Conservation (phyloP, 2,329 filamentous ascomycete genomes). For the Verruconis gallopava region DNA sequence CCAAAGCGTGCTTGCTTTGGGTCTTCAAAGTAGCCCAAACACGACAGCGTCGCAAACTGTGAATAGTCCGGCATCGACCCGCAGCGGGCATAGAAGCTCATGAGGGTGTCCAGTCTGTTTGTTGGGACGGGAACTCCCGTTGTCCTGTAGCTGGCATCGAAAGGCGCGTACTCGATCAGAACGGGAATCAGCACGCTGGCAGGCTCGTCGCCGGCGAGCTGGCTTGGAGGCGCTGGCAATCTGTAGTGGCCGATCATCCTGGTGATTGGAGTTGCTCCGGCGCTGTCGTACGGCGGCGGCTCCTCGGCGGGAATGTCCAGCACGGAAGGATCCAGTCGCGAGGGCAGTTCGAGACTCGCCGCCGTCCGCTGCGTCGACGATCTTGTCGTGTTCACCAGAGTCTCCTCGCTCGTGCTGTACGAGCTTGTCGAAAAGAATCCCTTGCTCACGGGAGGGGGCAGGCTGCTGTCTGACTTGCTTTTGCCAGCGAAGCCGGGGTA, state of each 20-base stretch:
- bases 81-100: constrained; percentile 19
- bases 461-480: not conserved
- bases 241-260: constrained; percentile 32
- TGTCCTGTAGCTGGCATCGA: constrained; percentile 33
- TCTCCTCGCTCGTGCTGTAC: constrained; percentile 23
- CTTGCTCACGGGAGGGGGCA: constrained; percentile 1
- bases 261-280: constrained; percentile 30
- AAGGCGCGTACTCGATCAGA: constrained; percentile 55
- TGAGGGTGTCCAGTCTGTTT: constrained; percentile 30
- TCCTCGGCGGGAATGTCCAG: constrained; percentile 33
- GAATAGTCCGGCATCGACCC: constrained; percentile 20
- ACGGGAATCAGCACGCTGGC: constrained; percentile 37
- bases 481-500: constrained; percentile 16
- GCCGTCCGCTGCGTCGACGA: constrained; percentile 14
- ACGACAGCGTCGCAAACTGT: constrained; percentile 39
- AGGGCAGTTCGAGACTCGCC: constrained; percentile 11
- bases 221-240: constrained; percentile 7
- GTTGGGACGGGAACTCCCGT: constrained; percentile 35
- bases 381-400: constrained; percentile 29
- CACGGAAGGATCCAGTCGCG: constrained; percentile 27
- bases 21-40: constrained; percentile 61
- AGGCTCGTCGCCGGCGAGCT: constrained; percentile 14
- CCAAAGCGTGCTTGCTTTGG: constrained; percentile 55
- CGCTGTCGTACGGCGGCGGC: constrained; percentile 35
- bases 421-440: not conserved